A percentile compares a stretch with the other conserved stretches of the same genome.
phyloP scores from a whole-genome alignment of 192 early-diverging fungal genomes.

The Backusella sp. region DNA sequence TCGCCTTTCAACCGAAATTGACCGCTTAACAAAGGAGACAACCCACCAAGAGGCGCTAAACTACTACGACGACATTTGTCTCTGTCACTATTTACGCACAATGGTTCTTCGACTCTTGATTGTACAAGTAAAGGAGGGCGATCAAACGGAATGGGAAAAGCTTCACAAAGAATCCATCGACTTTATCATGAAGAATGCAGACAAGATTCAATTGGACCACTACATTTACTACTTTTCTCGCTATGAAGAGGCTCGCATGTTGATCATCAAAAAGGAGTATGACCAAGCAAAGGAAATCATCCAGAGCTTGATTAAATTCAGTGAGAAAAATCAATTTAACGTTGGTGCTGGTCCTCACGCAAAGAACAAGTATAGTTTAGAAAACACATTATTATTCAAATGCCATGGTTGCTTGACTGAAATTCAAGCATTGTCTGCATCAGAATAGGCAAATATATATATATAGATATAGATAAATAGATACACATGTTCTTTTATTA shows the following conservation, averaged over 20 bases:
- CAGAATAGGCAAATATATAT: neutral
- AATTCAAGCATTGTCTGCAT: constrained; percentile 13
- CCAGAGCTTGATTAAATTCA: constrained; percentile 48
- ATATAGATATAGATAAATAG: neutral
- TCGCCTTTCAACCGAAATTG: constrained; percentile 48
- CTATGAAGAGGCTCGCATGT: constrained; percentile 60
- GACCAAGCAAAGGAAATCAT: constrained; percentile 45
- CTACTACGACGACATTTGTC: constrained; percentile 79
- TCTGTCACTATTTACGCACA: constrained; percentile 69
- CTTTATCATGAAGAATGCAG: constrained; percentile 50
- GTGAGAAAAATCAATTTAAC: constrained; percentile 23
- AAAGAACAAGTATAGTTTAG: constrained; percentile 66
- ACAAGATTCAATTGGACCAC: constrained; percentile 62
- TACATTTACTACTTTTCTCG: constrained; percentile 56
- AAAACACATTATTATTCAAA: constrained; percentile 60
- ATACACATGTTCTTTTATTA: neutral
- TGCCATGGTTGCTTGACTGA: constrained; percentile 52
- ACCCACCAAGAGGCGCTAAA: constrained; percentile 41
- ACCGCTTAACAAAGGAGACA: constrained; percentile 20
- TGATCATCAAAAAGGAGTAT: constrained; percentile 39
- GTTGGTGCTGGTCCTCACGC: constrained; percentile 41
- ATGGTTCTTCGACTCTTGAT: constrained; percentile 62
- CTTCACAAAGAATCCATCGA: constrained; percentile 39
- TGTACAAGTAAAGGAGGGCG: constrained; percentile 38
- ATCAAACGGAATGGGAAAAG: constrained; percentile 3